Percentiles rank a stretch among this genome's conserved stretches.
Evolutionary conservation across 2,329 filamentous ascomycete genomes (phyloP).

Genomic region (Ophiosphaerella narmari): DNA sequence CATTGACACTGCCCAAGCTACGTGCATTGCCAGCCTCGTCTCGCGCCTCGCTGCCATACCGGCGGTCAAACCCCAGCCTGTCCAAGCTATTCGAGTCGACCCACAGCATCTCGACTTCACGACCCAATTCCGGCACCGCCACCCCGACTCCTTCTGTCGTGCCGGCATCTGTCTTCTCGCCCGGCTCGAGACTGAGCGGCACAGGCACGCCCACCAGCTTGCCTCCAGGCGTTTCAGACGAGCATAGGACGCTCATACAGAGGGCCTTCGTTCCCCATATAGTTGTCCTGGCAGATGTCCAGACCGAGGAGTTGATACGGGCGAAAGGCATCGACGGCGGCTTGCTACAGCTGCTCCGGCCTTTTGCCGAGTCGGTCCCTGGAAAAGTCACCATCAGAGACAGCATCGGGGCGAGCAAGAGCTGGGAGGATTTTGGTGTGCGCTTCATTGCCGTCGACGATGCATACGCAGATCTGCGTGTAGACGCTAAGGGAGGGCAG

Average conservation of each 20-base stretch:
- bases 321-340: conserved; percentile 85
- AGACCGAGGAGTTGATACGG: conserved; percentile 78
- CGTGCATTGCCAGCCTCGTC: conserved; percentile 62
- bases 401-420: conserved; percentile 80
- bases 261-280: conserved; percentile 89
- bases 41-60: conserved; percentile 61
- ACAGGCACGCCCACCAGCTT: conserved; percentile 45
- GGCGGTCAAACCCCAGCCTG: conserved; percentile 57
- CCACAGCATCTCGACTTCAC: conserved; percentile 48
- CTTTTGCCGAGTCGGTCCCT: conserved; percentile 85
- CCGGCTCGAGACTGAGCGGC: conserved; percentile 43
- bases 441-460: conserved; percentile 77
- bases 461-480: conserved; percentile 49
- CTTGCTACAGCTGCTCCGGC: conserved; percentile 81
- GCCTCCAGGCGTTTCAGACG: conserved; percentile 54
- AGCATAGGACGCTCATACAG: conserved; percentile 69
- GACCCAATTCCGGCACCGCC: conserved; percentile 49
- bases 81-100: conserved; percentile 59
- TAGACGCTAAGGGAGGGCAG: conserved; percentile 29
- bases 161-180: conserved; percentile 52
- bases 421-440: conserved; percentile 88
- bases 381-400: conserved; percentile 91
- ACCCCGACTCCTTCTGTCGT: conserved; percentile 47
- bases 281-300: conserved; percentile 81
- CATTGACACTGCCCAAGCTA: conserved; percentile 65